Base-by-base conservation (phyloP, 352 stramenopile genomes). In the Thalassiosira hispida region DNA sequence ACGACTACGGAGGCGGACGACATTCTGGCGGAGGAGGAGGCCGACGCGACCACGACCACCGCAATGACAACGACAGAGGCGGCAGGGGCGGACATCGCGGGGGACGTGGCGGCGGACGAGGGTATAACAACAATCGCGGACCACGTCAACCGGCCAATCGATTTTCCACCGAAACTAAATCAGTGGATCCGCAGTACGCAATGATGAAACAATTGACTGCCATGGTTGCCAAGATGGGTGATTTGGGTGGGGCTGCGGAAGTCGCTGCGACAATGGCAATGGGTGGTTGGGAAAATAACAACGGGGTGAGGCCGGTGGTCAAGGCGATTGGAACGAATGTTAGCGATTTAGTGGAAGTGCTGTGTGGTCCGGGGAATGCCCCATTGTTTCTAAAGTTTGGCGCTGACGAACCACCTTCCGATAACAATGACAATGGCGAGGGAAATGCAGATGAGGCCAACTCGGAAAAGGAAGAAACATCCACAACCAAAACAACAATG, bases 141-240 rank as follows among this genome's bases (percentile, higher is more conserved):
- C 61, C n/a, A 25, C 53, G 77, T 25, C 52, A 52, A 9, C 70
- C 70, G 1, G 71, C 46, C 63, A 85, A 85, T 69, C 71, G 77
- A 27, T 82, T 82, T 52, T 73, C 53, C 14, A 72, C 73, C 35
- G 67, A 77, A 27, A 73, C 63, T 0, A 67, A 67, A 27, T 72
- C 55, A 16, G 74, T 84, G 0, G 68, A 83, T 73, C 79, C 79
- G 12, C 73, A 77, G 49, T 53, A 66, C 22, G 79, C 79, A 23
- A 81, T 79, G 67, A 71, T 73, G 65, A 79, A 73, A 49, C 78
- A 91, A 33, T 63, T 92, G 2, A 79, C 73, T 1, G 84, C 84
- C 5, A 88, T 92, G 80, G 77, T 92, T 31, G 83, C 81, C 57
- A 87, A 87, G 59, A 85, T 89, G 66, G 84, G 84, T 29, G 86